phyloP scores from a whole-genome alignment of 2,329 filamentous ascomycete genomes.

The Tolypocladium endophyticum region DNA sequence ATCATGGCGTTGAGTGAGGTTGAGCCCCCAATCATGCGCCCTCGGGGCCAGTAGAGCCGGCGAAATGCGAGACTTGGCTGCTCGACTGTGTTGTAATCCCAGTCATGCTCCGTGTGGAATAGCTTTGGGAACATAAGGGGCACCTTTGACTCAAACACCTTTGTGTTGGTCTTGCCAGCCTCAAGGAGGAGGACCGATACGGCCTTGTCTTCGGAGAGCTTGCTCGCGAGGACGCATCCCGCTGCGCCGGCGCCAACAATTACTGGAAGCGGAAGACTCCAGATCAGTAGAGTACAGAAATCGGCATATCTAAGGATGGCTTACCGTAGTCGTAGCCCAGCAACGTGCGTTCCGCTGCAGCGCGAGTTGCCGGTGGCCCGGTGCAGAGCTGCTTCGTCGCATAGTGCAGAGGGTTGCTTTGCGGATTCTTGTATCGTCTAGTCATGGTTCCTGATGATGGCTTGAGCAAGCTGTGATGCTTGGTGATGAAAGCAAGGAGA shows the following conservation, averaged over 20 bases:
- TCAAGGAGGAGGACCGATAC: slow-evolving; percentile 9
- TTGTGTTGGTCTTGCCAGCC: slow-evolving; percentile 1
- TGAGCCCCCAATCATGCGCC: slow-evolving; percentile 11
- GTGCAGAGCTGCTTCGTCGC: not conserved
- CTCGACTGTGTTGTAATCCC: not conserved
- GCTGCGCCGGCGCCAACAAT: slow-evolving; percentile 17
- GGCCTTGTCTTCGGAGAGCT: slow-evolving; percentile 14
- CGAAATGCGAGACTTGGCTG: slow-evolving; percentile 10
- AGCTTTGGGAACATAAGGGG: not conserved
- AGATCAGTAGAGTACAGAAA: not conserved
- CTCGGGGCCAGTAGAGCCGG: slow-evolving; percentile 12
- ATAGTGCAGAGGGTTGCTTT: not conserved
- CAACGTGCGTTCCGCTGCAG: not conserved
- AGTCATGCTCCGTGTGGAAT: not conserved
- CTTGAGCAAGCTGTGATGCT: not conserved
- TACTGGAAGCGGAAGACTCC: slow-evolving; percentile 2
- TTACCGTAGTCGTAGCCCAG: not conserved
- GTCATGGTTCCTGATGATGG: not conserved
- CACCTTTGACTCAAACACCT: not conserved
- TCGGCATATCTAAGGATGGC: not conserved
- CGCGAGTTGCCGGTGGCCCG: not conserved
- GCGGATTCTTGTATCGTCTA: not conserved
- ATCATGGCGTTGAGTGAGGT: slow-evolving; percentile 14
- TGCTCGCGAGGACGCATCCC: slow-evolving; percentile 17
- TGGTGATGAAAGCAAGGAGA: not conserved